phyloP scores from a whole-genome alignment of 306 rosid species.

The Pachyrhizus erosus region DNA sequence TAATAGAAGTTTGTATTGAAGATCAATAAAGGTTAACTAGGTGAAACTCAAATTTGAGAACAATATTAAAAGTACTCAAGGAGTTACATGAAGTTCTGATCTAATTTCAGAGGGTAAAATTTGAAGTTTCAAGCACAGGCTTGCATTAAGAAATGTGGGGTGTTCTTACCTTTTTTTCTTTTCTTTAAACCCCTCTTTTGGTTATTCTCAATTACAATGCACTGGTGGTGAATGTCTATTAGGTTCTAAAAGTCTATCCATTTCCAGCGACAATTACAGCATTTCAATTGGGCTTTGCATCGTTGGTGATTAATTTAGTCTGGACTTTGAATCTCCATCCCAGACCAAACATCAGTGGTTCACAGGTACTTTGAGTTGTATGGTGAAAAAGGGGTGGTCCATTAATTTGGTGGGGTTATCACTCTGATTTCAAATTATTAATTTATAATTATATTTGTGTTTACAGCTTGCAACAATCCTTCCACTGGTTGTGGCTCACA shows the following conservation, averaged over 20 bases:
- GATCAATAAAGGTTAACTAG: too few species aligned
- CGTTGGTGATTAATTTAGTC: constrained; percentile 60
- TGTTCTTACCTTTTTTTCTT: neutral
- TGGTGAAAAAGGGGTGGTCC: constrained; percentile 19
- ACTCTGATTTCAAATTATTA: constrained; percentile 14
- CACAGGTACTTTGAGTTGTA: constrained; percentile 59
- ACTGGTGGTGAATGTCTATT: constrained; percentile 47
- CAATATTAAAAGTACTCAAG: neutral
- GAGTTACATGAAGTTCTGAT: neutral
- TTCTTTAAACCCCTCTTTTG: neutral
- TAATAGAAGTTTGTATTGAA: neutral
- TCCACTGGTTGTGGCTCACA: constrained; percentile 73
- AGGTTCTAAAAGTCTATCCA: constrained; percentile 91
- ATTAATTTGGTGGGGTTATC: neutral
- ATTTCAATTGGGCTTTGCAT: constrained; percentile 61
- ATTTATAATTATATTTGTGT: neutral
- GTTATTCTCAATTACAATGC: constrained; percentile 52
- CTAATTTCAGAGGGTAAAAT: neutral
- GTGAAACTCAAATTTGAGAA: neutral
- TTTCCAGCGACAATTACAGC: constrained; percentile 87
- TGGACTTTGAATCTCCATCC: constrained; percentile 67
- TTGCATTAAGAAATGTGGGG: constrained; percentile 22
- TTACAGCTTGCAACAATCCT: constrained; percentile 59
- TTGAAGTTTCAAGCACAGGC: constrained; percentile 9
- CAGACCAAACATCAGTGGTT: constrained; percentile 60